Evolutionary conservation across 2,329 filamentous ascomycete genomes (phyloP), one percentile per base, ranked within the genome.

Genomic region (Fusarium abutilonis): DNA sequence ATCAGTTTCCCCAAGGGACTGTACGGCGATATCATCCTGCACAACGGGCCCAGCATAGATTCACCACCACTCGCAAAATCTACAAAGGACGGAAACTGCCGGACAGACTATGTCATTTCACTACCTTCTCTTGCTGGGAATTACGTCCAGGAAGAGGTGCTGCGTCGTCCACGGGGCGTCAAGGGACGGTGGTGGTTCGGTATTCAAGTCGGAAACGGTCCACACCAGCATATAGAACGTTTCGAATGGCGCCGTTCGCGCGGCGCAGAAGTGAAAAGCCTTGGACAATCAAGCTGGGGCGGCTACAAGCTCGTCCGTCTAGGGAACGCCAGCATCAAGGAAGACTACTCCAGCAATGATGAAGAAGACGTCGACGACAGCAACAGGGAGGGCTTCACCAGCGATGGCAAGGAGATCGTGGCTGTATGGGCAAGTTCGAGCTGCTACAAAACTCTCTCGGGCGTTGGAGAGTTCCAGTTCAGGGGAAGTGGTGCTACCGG

Each of bases 271-370:
- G 60, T 69, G 21, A 61, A 51, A 43, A 67, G 62, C 13, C 17
- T 67, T 10, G 66, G 66, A 1, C 62, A 59, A 10, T 60, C 62
- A 4, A 29, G 56, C 15, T 50, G 40, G 28, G 63, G 44, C 4
- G 68, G 68, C 10, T 70, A 63, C 66, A 70, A 70, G 34, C 68
- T 70, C 7, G 66, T 70, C 28, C 63, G 68, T 17, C 38, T 70
- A 7, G 62, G 57, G 11, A 56, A 47, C 43, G 42, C 42, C 42
- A 51, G 36, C 40, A 41, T 29, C 41, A 57, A 47, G 3, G 44
- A 54, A 9, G 54, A 56, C 4, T 51, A 44, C 15, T 50, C 47
- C 19, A 53, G 52, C 4, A 52, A 59, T 6, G 56, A 59, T 19
- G 53, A 55, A 4, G 49, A 55, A 6, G 14, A 47, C 2, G 8